phyloP scores from a whole-genome alignment of 352 stramenopile species.

The Globisporangium solare region DNA sequence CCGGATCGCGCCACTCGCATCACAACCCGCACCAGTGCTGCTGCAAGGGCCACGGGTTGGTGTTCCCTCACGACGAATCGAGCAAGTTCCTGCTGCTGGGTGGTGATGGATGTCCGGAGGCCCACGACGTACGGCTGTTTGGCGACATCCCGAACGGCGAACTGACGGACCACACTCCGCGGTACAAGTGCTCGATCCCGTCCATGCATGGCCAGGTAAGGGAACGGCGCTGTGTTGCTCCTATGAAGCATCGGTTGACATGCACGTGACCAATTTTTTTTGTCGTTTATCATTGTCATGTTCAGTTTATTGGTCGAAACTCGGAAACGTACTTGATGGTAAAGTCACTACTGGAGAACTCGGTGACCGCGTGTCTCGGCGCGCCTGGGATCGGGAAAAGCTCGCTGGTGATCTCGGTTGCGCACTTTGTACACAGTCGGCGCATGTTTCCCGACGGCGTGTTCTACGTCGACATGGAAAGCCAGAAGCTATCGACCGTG shows the following conservation, averaged over 20 bases:
- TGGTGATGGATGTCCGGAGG: conserved; percentile 19
- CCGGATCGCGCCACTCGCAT: conserved; percentile 59
- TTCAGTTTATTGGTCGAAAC: conserved; percentile 73
- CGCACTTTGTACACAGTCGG: conserved; percentile 73
- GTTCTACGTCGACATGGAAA: conserved; percentile 83
- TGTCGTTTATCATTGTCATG: background rate
- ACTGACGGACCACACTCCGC: conserved; percentile 57
- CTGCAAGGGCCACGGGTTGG: conserved; percentile 59
- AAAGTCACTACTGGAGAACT: conserved; percentile 65
- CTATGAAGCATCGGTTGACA: background rate
- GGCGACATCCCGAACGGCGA: conserved; percentile 54
- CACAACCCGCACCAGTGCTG: conserved; percentile 68
- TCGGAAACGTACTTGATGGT: conserved; percentile 79
- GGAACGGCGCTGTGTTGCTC: background rate
- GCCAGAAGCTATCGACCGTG: conserved; percentile 72
- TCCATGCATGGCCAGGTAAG: conserved; percentile 71
- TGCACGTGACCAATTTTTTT: background rate
- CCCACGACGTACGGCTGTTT: conserved; percentile 73
- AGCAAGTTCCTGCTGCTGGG: conserved; percentile 77
- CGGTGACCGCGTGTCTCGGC: conserved; percentile 67
- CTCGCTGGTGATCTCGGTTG: conserved; percentile 76
- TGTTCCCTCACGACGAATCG: conserved; percentile 78
- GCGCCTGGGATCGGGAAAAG: conserved; percentile 79
- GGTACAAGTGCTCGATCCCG: conserved; percentile 69
- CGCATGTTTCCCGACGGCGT: conserved; percentile 76